phyloP scores from a whole-genome alignment of 257 asterid genomes.

The Gentiana macrophylla region DNA sequence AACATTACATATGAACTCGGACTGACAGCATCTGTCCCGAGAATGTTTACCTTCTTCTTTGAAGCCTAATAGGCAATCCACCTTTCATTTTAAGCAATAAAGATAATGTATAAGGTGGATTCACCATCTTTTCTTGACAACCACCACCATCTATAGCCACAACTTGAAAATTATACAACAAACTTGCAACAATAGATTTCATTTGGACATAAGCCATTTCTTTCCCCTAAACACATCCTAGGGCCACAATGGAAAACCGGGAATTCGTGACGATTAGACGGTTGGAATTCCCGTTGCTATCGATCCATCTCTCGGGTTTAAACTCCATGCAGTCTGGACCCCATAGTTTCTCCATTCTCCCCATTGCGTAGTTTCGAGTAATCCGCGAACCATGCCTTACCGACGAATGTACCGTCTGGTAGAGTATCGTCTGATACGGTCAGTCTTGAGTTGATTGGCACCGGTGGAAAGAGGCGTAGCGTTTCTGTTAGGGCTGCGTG shows the following conservation, averaged over 20 bases:
- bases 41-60: slow-evolving; percentile 15
- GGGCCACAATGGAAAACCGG: slow-evolving; percentile 36
- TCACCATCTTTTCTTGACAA: slow-evolving; percentile 13
- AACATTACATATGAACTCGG: too few relatives aligned
- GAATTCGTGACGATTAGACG: slow-evolving; percentile 22
- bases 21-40: too few relatives aligned
- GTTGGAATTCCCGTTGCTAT: slow-evolving; percentile 20
- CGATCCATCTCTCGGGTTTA: slow-evolving; percentile 33
- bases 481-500: slow-evolving; percentile 32
- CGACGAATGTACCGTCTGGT: slow-evolving; percentile 19
- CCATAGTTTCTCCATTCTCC: slow-evolving; percentile 32
- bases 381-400: slow-evolving; percentile 31
- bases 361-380: slow-evolving; percentile 39
- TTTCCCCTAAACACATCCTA: slow-evolving; percentile 28
- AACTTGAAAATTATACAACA: slow-evolving; percentile 19
- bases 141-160: slow-evolving; percentile 26
- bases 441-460: slow-evolving; percentile 30
- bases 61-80: slow-evolving; percentile 23
- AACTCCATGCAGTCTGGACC: slow-evolving; percentile 30
- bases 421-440: slow-evolving; percentile 14
- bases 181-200: slow-evolving; percentile 26
- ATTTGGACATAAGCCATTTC: slow-evolving; percentile 37
- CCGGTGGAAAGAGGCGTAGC: slow-evolving; percentile 31
- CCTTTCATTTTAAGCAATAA: slow-evolving; percentile 28
- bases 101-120: slow-evolving; percentile 26